Evolutionary conservation across 2,329 filamentous ascomycete species (phyloP), one percentile per base, ranked within the genome.

Genomic region (Hymenoscyphus albidus): DNA sequence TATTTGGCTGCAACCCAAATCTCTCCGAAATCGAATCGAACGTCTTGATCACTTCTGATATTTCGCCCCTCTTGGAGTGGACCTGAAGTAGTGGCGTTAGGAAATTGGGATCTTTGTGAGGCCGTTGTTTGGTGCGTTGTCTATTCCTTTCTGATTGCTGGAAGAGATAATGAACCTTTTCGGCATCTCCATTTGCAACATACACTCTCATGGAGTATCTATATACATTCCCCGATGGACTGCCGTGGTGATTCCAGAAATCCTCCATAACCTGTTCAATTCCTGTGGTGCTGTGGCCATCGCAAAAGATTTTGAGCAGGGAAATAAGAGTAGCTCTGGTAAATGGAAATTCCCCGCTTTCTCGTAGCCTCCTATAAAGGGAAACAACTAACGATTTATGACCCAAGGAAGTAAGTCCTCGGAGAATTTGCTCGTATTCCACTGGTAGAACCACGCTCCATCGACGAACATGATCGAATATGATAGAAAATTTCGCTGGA

Each of bases 31-130:
- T 85, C n/a, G 82, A 80, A 58, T 85, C 73, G 66, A 97, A 89
- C 42, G 88, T 83, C 22, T 79, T 75, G 59, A 84, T 78, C 0
- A 88, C 85, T 60, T 84, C 80, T 3, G 78, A 73, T 0, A 89
- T 75, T 69, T 96, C 86, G 2, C 87, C 90, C 59, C 85, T 80
- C 64, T 85, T 83, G 0, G 92, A 88, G 76, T 94, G 86, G 0
- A 88, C 89, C 68, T 90, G 86, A 51, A 96, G 80, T 2, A 93
- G 78, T 57, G 86, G 84, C n/a, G 81, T 74, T 67, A 86, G 66
- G 54, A 74, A 72, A 32, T 71, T 67, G 35, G 70, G 65, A 35
- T 59, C 58, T 40, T 58, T 54, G 58, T 60, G 44, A 51, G 59
- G 62, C 38, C 2, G 2, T 27, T n/a, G 63, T 56, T 44, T 58